A percentile compares a stretch with the other conserved stretches of the same genome.
Conservation (phyloP, 73 alveolate species). For the Paramecium octaurelia region DNA sequence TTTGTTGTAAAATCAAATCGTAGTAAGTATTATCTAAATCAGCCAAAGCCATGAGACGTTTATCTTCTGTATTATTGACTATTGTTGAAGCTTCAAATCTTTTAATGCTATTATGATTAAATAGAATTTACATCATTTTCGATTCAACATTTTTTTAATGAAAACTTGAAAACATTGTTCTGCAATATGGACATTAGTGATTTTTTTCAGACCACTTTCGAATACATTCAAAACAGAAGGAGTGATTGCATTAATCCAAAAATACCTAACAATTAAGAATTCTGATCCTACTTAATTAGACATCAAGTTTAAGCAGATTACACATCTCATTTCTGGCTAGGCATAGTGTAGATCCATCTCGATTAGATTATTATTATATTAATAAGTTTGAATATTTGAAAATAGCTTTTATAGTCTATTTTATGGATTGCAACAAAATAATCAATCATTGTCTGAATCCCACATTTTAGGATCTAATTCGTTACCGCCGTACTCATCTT, state of each 20-base stretch:
- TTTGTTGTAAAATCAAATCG: background rate
- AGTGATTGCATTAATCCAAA: background rate
- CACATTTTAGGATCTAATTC: conserved; percentile 66
- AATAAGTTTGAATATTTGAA: background rate
- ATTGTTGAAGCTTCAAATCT: background rate
- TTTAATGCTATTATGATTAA: background rate
- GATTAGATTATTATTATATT: background rate
- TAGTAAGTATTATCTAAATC: background rate
- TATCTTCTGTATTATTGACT: background rate
- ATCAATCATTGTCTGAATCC: conserved; percentile 62
- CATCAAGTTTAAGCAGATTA: background rate
- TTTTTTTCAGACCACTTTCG: background rate
- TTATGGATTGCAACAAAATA: background rate
- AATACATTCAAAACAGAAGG: background rate
- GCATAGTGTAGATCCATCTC: background rate
- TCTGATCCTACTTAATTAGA: background rate
- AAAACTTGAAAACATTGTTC: background rate
- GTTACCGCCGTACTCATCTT: conserved; percentile 45
- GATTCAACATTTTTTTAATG: background rate
- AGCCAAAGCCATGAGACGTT: background rate
- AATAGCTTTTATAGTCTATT: background rate
- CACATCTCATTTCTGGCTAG: background rate
- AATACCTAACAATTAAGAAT: background rate
- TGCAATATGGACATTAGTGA: background rate
- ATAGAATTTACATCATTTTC: background rate